Conservation (phyloP, 306 rosid species). For the Quercus variabilis region DNA sequence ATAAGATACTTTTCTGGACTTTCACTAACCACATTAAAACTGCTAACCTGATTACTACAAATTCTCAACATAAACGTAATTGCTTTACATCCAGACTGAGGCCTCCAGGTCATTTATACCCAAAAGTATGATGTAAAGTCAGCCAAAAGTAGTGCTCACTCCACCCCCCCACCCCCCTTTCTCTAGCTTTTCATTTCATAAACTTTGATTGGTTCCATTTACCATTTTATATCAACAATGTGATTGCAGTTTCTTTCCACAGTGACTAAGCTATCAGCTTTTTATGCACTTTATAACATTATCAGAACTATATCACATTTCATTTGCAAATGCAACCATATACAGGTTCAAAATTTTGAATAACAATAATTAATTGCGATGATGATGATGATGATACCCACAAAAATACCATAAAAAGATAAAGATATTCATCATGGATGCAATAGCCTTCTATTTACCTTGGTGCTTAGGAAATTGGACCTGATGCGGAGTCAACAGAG, state of each 20-base stretch:
- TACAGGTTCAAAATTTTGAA: neutral
- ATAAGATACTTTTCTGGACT: too few species aligned
- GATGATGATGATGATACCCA: neutral
- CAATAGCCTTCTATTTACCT: constrained; percentile 37
- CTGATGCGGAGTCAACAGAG: constrained; percentile 53
- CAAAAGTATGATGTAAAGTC: neutral
- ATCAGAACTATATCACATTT: neutral
- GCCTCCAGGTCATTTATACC: neutral
- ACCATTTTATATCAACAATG: neutral
- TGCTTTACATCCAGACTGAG: neutral
- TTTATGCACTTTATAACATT: neutral
- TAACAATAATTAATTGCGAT: neutral
- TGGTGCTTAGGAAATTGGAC: constrained; percentile 76
- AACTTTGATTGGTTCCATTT: neutral
- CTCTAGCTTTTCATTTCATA: neutral
- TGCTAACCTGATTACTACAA: neutral
- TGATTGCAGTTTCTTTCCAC: neutral
- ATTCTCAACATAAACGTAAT: neutral
- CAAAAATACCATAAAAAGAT: neutral
- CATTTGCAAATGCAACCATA: neutral
- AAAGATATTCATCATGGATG: neutral
- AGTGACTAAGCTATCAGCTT: neutral
- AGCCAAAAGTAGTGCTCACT: neutral
- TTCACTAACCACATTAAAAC: neutral
- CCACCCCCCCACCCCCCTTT: neutral